Evolutionary conservation across 345 rosid genomes (phyloP), one percentile per base, ranked within the genome.

Genomic region (Carallia brachiata): DNA sequence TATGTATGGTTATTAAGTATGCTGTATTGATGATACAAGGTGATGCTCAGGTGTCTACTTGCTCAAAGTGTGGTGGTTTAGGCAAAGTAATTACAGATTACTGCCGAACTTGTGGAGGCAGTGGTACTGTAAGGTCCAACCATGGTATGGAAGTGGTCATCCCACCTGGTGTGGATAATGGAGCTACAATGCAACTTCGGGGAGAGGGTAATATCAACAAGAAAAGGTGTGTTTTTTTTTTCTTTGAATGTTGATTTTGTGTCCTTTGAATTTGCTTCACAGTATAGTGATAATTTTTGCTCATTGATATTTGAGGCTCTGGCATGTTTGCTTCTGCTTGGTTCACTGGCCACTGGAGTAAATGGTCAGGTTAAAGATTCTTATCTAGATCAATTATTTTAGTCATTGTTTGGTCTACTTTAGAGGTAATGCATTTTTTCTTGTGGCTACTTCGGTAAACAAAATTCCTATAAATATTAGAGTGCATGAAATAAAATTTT

Each of bases 141-240:
- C 79, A 88, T 73, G 83, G 70, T 56, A 72, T 89, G 83, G 80
- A 78, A 70, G 76, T 91, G 58, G 76, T 70, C 52, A 82, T 89
- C 65, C 98, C 96, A 8, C 87, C 97, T 75, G 98, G 98, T 71
- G 91, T 89, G 65, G 83, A 71, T 56, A 77, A 88, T 83, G 91
- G 96, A 78, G 83, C 94, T 68, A 84, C 84, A 32, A 84, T 91
- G 90, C 84, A 75, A 81, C 71, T 91, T 52, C 84, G 56, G 67
- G 89, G 91, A 58, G 88, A 86, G 82, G 98, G 98, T 36, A 89
- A 78, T 77, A 68, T 83, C 31, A 89, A 91, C 74, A 84, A 77
- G 79, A 82, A 72, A 79, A 87, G 97, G 98, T 94, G 60, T 39
- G 60, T 39, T 37, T 57, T 30, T 8, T 39, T 23, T 4, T 1